Percentiles rank a stretch among this genome's conserved stretches.
Evolutionary conservation across 768 basidiomycete genomes (phyloP).

Genomic region (Tylopilus vinaceipallidus): DNA sequence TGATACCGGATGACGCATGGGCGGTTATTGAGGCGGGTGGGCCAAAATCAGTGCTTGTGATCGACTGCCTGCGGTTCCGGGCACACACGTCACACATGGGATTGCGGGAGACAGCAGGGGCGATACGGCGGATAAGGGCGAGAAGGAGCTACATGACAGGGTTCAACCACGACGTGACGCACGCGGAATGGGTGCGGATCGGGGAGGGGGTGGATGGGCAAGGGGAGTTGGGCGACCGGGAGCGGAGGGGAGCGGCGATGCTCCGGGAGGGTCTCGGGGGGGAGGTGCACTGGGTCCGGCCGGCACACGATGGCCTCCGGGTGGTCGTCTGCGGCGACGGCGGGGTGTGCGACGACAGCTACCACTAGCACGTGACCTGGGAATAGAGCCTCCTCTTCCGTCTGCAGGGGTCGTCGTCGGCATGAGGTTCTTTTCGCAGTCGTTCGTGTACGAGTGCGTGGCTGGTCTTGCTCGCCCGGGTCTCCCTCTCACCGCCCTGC

Average conservation of each 20-base stretch:
- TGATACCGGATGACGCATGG: conserved; percentile 77
- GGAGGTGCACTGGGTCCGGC: conserved; percentile 56
- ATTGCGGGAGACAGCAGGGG: conserved; percentile 55
- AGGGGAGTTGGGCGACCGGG: conserved; percentile 32
- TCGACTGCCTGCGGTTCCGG: conserved; percentile 71
- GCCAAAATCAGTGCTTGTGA: conserved; percentile 53
- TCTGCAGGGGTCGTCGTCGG: conserved; percentile 40
- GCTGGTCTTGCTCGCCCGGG: rapidly evolving
- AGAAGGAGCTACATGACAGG: conserved; percentile 69
- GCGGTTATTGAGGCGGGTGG: conserved; percentile 35
- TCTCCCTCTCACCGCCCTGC: neutral
- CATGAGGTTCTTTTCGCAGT: conserved; percentile 56
- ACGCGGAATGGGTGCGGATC: conserved; percentile 74
- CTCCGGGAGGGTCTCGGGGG: conserved; percentile 48
- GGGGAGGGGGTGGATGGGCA: conserved; percentile 44
- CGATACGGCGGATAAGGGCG: conserved; percentile 57
- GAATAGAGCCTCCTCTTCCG: neutral
- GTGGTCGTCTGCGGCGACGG: conserved; percentile 45
- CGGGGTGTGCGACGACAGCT: conserved; percentile 51
- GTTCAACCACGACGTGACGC: conserved; percentile 72
- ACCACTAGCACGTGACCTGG: conserved; percentile 25
- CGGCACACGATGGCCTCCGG: conserved; percentile 73
- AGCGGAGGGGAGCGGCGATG: conserved; percentile 42
- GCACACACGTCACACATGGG: conserved; percentile 81
- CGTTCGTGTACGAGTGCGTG: conserved; percentile 56